Conservation (phyloP, 2,329 filamentous ascomycete genomes). For the Cryphonectria japonica region DNA sequence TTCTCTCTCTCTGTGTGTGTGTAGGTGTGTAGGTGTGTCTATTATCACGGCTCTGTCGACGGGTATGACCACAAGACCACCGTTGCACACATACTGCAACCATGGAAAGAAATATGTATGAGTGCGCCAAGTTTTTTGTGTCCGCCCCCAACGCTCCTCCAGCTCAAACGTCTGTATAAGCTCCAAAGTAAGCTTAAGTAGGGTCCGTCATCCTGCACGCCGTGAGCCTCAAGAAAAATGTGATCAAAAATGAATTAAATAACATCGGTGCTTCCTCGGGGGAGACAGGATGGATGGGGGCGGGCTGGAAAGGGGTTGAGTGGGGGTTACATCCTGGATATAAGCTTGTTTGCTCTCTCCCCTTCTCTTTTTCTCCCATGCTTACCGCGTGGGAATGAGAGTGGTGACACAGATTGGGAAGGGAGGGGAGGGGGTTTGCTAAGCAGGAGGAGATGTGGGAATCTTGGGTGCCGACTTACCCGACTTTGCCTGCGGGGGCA, state of each 20-base stretch:
- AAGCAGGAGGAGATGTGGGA: not conserved
- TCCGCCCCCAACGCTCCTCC: not conserved
- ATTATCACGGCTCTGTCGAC: not conserved
- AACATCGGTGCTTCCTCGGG: not conserved
- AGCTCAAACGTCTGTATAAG: not conserved
- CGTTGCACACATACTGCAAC: not conserved
- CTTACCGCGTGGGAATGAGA: not conserved
- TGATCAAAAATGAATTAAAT: no score
- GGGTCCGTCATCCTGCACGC: not conserved
- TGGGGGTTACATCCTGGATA: not conserved
- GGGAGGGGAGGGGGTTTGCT: not conserved
- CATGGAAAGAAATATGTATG: not conserved
- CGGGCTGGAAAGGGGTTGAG: not conserved
- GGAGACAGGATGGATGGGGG: not conserved
- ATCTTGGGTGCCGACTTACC: not conserved
- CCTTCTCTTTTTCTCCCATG: no score
- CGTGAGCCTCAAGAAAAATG: not conserved
- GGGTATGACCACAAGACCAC: not conserved
- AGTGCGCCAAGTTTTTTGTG: not conserved
- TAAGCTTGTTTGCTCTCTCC: not conserved
- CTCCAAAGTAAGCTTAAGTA: not conserved
- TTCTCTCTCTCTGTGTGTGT: no score
- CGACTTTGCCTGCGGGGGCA: not conserved
- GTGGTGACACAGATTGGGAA: no score
- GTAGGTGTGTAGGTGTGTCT: no score